Evolutionary conservation across 768 basidiomycete species (phyloP).

Genomic region (Mycena metata): DNA sequence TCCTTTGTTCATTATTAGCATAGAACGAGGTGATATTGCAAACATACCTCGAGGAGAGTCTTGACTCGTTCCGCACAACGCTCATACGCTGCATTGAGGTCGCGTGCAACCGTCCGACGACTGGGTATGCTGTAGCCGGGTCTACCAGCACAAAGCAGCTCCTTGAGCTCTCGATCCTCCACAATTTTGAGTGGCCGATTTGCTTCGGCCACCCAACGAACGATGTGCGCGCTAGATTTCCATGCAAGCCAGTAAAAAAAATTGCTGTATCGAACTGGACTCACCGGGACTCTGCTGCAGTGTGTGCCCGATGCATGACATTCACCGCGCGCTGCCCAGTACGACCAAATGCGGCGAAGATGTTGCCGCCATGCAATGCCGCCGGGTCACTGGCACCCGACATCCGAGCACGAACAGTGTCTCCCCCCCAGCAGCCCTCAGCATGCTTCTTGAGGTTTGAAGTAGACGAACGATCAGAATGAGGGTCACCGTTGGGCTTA

Average conservation of each 20-base stretch:
- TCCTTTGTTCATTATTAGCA: too few relatives aligned
- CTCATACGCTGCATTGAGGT: conserved; percentile 40
- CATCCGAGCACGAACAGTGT: conserved; percentile 5
- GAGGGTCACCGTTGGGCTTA: not conserved
- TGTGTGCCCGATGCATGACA: conserved; percentile 26
- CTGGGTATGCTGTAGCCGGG: conserved; percentile 44
- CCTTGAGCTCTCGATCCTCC: conserved; percentile 43
- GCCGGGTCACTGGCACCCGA: not conserved
- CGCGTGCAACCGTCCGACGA: conserved; percentile 36
- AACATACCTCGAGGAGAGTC: conserved; percentile 31
- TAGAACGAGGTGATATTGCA: too few relatives aligned
- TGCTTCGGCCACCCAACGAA: conserved; percentile 45
- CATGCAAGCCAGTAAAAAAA: not conserved
- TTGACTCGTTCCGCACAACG: conserved; percentile 29
- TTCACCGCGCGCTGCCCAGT: conserved; percentile 33
- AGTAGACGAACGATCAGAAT: conserved; percentile 10
- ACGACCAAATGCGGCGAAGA: conserved; percentile 31
- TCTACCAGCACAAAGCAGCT: conserved; percentile 44
- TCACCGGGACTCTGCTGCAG: conserved; percentile 25
- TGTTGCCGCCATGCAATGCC: not conserved
- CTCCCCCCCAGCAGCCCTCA: conserved; percentile 1
- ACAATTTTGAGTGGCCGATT: conserved; percentile 44
- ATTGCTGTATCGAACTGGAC: not conserved
- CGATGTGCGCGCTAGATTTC: conserved; percentile 40
- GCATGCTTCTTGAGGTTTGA: conserved; percentile 22